Evolutionary conservation across 2,329 filamentous ascomycete species (phyloP), one percentile per base, ranked within the genome.

Genomic region (Alternaria brassicicola): DNA sequence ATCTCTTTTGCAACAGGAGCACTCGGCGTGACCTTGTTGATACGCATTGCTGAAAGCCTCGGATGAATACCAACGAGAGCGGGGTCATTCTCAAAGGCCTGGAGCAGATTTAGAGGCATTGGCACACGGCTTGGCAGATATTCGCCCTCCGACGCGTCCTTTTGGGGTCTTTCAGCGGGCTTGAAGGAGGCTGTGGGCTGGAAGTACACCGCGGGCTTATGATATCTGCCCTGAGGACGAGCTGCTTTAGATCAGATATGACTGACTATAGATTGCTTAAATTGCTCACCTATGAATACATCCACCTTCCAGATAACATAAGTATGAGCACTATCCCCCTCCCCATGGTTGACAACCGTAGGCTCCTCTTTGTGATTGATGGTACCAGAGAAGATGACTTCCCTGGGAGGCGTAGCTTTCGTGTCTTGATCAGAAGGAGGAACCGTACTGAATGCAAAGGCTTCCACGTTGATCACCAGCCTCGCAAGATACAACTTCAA

Each of bases 21-120:
- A 39, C 86, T 83, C 5, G 90, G 91, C 6, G 88, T 86, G 4
- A 93, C 89, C 61, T 89, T 86, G 39, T 89, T 92, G 31, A 94
- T 89, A 46, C 90, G 84, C 59, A 90, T 81, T 5, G 91, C 89
- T 9, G 90, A 92, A 2, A 95, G 81, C 28, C 86, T 85, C 45
- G 91, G 89, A 64, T 83, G 83, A 25, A 86, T 79, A 33, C 88
- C 86, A 15, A 79, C 80, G 17, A 92, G 80, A 25, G 83, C 84
- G 21, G 87, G 85, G 70, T 93, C 90, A 61, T 81, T 82, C 51
- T 84, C 83, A 60, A 94, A 90, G 3, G 91, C 85, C 70, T 91
- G 88, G 13, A 95, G 84, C n/a, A 94, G 81, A 73, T 94, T 95
- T 62, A 91, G 81, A 2, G 89, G 88, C 6, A 88, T 84, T 0